Evolutionary conservation across 2,329 filamentous ascomycete genomes (phyloP).

Genomic region (Xylaria sp.): DNA sequence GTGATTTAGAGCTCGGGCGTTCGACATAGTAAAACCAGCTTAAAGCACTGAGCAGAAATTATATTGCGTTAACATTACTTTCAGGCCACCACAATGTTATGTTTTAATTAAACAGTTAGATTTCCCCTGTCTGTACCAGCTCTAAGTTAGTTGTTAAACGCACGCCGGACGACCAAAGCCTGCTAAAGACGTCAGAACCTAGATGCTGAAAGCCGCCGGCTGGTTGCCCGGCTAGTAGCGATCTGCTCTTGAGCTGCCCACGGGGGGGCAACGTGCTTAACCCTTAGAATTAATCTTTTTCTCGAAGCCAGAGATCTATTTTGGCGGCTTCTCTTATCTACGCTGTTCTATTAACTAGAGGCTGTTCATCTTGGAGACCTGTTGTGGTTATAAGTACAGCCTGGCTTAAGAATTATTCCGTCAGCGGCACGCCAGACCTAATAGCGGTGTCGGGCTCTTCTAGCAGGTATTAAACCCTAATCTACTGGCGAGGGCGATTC

Average conservation of each 20-base stretch:
- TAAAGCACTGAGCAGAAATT: no score
- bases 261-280: no score
- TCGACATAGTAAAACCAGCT: background rate
- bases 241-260: no score
- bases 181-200: conserved; percentile 12
- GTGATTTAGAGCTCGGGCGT: conserved; percentile 22
- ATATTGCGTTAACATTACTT: no score
- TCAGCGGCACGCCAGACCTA: background rate
- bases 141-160: conserved; percentile 7
- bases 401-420: background rate
- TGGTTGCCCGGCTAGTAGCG: conserved; percentile 1
- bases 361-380: background rate
- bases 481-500: conserved; percentile 24
- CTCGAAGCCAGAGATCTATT: no score
- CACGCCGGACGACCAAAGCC: background rate
- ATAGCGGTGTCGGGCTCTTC: background rate
- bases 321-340: no score
- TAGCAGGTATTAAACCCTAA: background rate
- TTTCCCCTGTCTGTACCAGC: background rate
- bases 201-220: conserved; percentile 14
- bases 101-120: conserved; percentile 27
- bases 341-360: no score
- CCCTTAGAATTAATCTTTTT: no score
- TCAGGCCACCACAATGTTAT: no score
- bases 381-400: background rate